Percentiles rank a stretch among this genome's conserved stretches.
Conservation (phyloP, 148 eudicot genomes). For the Bassia scoparia region DNA sequence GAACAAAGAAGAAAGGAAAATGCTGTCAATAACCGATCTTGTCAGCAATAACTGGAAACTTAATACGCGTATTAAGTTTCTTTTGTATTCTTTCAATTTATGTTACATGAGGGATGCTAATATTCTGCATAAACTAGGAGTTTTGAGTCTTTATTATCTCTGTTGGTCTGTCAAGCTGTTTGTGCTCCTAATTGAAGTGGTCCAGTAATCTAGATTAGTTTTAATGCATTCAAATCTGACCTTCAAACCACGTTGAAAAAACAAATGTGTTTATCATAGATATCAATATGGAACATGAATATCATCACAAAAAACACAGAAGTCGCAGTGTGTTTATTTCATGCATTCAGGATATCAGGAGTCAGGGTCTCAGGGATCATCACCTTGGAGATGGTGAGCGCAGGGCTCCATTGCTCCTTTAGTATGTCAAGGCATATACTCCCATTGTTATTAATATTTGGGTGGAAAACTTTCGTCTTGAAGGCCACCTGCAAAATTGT, state of each 20-base stretch:
- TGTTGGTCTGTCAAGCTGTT: too few relatives aligned
- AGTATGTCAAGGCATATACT: conserved; percentile 74
- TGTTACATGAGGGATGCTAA: too few relatives aligned
- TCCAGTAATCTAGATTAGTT: background rate
- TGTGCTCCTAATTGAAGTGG: too few relatives aligned
- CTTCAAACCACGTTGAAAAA: background rate
- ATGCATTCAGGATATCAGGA: conserved; percentile 2
- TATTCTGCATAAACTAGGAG: too few relatives aligned
- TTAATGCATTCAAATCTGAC: background rate
- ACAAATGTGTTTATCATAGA: too few relatives aligned
- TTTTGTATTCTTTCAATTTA: too few relatives aligned
- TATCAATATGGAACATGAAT: too few relatives aligned
- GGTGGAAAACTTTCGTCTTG: conserved; percentile 69
- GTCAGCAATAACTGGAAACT: background rate
- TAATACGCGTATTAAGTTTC: too few relatives aligned
- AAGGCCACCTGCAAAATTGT: conserved; percentile 50
- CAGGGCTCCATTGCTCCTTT: conserved; percentile 80
- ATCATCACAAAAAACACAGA: background rate
- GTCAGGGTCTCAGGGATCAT: conserved; percentile 14
- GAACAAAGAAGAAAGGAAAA: background rate
- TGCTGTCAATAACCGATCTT: background rate
- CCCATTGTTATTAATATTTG: conserved; percentile 63
- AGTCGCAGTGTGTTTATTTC: background rate
- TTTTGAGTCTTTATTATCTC: too few relatives aligned
- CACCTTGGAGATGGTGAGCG: conserved; percentile 77